phyloP scores from a whole-genome alignment of 2,329 filamentous ascomycete genomes.

The Sarocladium oryzae region DNA sequence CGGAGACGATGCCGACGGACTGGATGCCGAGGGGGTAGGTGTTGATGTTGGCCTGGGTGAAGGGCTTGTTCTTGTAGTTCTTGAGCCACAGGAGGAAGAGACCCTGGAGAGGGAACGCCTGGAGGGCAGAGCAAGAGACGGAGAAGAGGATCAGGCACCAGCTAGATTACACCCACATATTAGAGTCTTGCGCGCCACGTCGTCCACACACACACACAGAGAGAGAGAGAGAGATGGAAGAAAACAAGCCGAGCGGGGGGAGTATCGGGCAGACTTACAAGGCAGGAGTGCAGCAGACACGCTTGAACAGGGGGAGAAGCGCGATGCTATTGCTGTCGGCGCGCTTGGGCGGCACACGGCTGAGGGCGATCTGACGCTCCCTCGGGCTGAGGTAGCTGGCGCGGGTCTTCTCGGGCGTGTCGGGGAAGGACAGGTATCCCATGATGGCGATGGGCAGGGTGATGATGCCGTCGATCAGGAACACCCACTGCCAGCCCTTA shows the following conservation, averaged over 20 bases:
- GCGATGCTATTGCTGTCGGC: slow-evolving; percentile 18
- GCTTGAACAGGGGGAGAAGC: slow-evolving; percentile 16
- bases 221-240: too few relatives aligned
- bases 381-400: slow-evolving; percentile 28
- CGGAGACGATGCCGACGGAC: slow-evolving; percentile 19
- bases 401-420: slow-evolving; percentile 34
- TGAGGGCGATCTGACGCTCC: slow-evolving; percentile 34
- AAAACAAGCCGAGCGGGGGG: too few relatives aligned
- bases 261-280: slow-evolving; percentile 15
- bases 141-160: slow-evolving; percentile 28
- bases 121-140: slow-evolving; percentile 26
- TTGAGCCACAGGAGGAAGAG: slow-evolving; percentile 25
- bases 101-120: slow-evolving; percentile 22
- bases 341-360: slow-evolving; percentile 22
- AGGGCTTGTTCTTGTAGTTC: slow-evolving; percentile 14
- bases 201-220: too few relatives aligned
- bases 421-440: slow-evolving; percentile 43
- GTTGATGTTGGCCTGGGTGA: slow-evolving; percentile 26
- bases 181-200: too few relatives aligned
- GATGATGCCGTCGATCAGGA: slow-evolving; percentile 44
- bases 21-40: slow-evolving; percentile 32
- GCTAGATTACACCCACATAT: slow-evolving; percentile 8
- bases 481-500: slow-evolving; percentile 42
- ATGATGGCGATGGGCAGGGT: slow-evolving; percentile 46
- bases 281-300: slow-evolving; percentile 13